A percentile compares a stretch with the other conserved stretches of the same genome.
phyloP scores from a whole-genome alignment of 192 early-diverging fungal genomes.

The Rhizophagus prolifer region DNA sequence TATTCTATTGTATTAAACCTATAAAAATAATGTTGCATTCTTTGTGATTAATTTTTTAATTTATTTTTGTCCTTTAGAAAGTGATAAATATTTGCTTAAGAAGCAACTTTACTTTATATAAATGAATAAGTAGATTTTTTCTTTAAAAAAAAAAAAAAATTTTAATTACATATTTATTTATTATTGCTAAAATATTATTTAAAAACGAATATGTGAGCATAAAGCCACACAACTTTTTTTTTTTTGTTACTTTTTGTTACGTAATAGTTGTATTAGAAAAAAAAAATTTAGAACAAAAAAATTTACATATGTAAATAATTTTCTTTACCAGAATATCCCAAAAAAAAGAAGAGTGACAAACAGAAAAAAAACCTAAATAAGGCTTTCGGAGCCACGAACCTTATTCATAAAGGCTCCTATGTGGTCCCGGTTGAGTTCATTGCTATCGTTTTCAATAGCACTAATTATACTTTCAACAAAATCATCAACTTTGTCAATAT shows the following conservation, averaged over 20 bases:
- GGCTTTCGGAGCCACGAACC: not conserved
- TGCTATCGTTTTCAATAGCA: slow-evolving; percentile 77
- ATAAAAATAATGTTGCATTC: too few species aligned
- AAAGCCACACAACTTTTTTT: not conserved
- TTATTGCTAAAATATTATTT: not conserved
- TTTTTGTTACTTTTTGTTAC: too few species aligned
- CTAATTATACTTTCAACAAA: slow-evolving; percentile 70
- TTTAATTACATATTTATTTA: not conserved
- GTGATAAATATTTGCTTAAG: too few species aligned
- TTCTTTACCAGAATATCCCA: not conserved
- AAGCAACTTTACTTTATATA: too few species aligned
- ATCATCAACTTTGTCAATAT: slow-evolving; percentile 74
- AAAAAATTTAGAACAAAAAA: not conserved
- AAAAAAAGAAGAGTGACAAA: not conserved
- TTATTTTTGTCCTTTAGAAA: too few species aligned
- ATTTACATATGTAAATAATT: not conserved
- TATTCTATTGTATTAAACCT: too few species aligned
- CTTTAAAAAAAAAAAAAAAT: too few species aligned
- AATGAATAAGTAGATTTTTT: too few species aligned
- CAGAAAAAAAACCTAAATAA: not conserved
- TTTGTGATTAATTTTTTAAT: too few species aligned
- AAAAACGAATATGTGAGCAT: not conserved
- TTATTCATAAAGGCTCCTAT: slow-evolving; percentile 1
- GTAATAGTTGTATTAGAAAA: not conserved
- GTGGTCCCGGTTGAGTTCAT: slow-evolving; percentile 40